Evolutionary conservation across 352 stramenopile species (phyloP).

Genomic region (Globisporangium cylindrosporum): DNA sequence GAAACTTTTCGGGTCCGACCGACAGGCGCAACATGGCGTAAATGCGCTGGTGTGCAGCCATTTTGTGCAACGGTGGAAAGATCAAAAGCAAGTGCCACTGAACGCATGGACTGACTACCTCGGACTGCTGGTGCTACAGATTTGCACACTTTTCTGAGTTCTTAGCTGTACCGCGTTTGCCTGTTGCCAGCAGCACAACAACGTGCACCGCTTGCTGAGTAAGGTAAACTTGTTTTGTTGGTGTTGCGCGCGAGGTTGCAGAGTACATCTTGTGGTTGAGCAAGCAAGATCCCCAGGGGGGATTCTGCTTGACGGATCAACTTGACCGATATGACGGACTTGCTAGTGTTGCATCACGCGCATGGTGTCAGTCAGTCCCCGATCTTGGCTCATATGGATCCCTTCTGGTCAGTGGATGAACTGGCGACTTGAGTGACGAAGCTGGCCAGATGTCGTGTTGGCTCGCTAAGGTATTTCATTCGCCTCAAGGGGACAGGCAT

Average conservation of each 20-base stretch:
- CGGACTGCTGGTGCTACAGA: background rate
- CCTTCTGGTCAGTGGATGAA: background rate
- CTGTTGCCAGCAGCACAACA: background rate
- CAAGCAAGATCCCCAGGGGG: background rate
- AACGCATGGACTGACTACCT: background rate
- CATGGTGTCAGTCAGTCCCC: background rate
- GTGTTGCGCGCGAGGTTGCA: background rate
- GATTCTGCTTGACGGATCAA: background rate
- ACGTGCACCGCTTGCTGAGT: background rate
- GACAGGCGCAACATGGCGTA: background rate
- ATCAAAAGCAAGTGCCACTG: background rate
- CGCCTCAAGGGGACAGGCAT: background rate
- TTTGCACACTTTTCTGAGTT: background rate
- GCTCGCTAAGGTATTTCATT: background rate
- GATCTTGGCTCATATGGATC: background rate
- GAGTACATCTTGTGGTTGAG: background rate
- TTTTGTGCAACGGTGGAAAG: background rate
- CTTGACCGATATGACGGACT: background rate
- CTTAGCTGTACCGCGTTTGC: background rate
- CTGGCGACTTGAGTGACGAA: constrained; percentile 8
- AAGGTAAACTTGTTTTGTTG: background rate
- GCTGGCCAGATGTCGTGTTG: background rate
- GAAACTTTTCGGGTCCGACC: background rate
- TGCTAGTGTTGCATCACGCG: background rate
- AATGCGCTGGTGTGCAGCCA: background rate